phyloP scores from a whole-genome alignment of 2,329 filamentous ascomycete species.

The Penicillium brasilianum region DNA sequence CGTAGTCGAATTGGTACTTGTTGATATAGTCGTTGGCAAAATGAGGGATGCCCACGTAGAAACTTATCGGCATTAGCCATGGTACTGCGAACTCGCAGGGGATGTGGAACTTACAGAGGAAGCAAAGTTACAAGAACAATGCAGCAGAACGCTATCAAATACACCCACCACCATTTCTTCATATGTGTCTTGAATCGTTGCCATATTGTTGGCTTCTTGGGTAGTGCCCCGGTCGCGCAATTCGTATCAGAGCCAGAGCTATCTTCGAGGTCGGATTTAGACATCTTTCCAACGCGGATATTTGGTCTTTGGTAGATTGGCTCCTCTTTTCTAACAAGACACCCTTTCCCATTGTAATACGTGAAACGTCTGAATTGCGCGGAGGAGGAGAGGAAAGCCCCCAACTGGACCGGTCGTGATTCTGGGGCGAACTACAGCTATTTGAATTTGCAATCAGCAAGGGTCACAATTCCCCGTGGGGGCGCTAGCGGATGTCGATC shows the following conservation, averaged over 20 bases:
- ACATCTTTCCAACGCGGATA: conserved; percentile 16
- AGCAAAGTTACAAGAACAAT: conserved; percentile 31
- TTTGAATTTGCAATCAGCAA: conserved; percentile 5
- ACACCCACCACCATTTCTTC: conserved; percentile 37
- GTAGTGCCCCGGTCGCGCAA: not conserved
- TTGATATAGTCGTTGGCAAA: conserved; percentile 35
- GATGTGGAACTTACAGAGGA: conserved; percentile 25
- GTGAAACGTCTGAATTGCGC: not conserved
- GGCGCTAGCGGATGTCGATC: not conserved
- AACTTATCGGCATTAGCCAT: conserved; percentile 14
- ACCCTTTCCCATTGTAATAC: not conserved
- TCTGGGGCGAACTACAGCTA: not conserved
- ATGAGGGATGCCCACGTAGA: conserved; percentile 34
- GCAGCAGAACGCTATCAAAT: conserved; percentile 27
- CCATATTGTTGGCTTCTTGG: conserved; percentile 24
- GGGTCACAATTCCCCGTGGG: conserved; percentile 4
- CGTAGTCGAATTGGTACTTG: conserved; percentile 28
- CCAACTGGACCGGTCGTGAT: not conserved
- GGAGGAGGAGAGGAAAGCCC: not conserved
- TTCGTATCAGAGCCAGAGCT: conserved; percentile 21
- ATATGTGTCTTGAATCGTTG: conserved; percentile 31
- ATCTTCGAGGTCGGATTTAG: conserved; percentile 26
- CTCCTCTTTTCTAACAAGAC: not conserved
- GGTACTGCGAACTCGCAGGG: not conserved
- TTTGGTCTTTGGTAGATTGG: not conserved